Conservation (phyloP, 2,329 filamentous ascomycete genomes). For the Eutypa lata region DNA sequence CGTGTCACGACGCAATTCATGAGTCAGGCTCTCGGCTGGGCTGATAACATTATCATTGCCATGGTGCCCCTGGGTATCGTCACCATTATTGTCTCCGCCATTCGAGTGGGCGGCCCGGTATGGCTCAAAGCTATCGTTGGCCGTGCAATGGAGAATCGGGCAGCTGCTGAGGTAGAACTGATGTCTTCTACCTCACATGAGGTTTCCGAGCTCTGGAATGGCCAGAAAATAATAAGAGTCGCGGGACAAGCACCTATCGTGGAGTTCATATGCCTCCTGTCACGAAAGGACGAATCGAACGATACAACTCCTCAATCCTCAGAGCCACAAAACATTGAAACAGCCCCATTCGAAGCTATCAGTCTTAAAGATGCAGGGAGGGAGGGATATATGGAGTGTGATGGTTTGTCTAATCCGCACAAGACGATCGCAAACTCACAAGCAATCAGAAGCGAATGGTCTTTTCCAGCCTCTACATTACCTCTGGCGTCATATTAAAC, state of each 20-base stretch:
- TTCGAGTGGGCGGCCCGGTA: slow-evolving; percentile 40
- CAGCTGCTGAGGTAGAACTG: slow-evolving; percentile 38
- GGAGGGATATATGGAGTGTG: too few species aligned
- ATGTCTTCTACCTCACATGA: slow-evolving; percentile 44
- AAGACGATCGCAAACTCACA: too few species aligned
- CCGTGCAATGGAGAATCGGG: slow-evolving; percentile 39
- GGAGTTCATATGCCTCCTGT: slow-evolving; percentile 12
- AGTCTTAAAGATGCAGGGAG: too few species aligned
- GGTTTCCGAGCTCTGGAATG: slow-evolving; percentile 43
- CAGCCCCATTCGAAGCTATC: too few species aligned
- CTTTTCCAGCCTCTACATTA: too few species aligned
- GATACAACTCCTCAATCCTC: not conserved
- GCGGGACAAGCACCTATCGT: slow-evolving; percentile 10
- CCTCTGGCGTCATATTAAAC: too few species aligned
- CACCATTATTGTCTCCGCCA: slow-evolving; percentile 40
- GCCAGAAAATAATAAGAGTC: slow-evolving; percentile 30
- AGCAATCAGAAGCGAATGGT: too few species aligned
- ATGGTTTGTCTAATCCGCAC: too few species aligned
- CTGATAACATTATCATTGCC: slow-evolving; percentile 44
- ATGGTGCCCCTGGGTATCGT: slow-evolving; percentile 44
- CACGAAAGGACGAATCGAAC: not conserved
- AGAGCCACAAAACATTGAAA: slow-evolving; percentile 2
- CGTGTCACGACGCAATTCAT: slow-evolving; percentile 46
- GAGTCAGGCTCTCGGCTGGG: slow-evolving; percentile 35
- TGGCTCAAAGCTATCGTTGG: slow-evolving; percentile 43